phyloP scores from a whole-genome alignment of 2,329 filamentous ascomycete genomes.

The Talaromyces sp. region DNA sequence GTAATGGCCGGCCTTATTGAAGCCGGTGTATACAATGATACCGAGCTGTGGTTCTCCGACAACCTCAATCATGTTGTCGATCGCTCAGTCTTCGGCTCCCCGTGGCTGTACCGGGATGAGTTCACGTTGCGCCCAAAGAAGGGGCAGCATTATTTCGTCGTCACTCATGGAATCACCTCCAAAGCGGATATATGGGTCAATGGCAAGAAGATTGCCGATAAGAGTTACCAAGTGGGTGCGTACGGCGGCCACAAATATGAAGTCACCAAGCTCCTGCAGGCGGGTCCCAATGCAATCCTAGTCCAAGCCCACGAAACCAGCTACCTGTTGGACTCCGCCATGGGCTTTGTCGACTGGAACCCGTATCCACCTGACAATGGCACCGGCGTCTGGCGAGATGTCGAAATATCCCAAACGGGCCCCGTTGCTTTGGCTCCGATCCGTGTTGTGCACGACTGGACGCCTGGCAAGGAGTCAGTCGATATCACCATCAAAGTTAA shows the following conservation, averaged over 20 bases:
- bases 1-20: constrained; percentile 56
- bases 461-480: constrained; percentile 32
- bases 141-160: constrained; percentile 47
- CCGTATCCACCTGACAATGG: constrained; percentile 59
- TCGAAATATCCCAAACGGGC: constrained; percentile 54
- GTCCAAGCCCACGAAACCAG: constrained; percentile 55
- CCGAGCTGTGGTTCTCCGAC: constrained; percentile 53
- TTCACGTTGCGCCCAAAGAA: constrained; percentile 36
- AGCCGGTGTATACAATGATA: constrained; percentile 50
- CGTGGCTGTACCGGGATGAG: constrained; percentile 58
- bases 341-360: constrained; percentile 62
- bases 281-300: constrained; percentile 47
- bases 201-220: constrained; percentile 48
- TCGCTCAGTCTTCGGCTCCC: constrained; percentile 45
- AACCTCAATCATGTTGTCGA: constrained; percentile 44
- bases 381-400: constrained; percentile 59
- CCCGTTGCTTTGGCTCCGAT: constrained; percentile 43
- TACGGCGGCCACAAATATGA: constrained; percentile 56
- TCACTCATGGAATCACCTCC: constrained; percentile 58
- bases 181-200: constrained; percentile 59
- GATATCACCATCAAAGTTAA: constrained; percentile 37
- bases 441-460: constrained; percentile 44
- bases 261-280: constrained; percentile 41
- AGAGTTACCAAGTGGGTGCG: constrained; percentile 49
- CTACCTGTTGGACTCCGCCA: constrained; percentile 55